Base-by-base conservation (phyloP, 345 rosid species). In the Lumnitzera littorea region DNA sequence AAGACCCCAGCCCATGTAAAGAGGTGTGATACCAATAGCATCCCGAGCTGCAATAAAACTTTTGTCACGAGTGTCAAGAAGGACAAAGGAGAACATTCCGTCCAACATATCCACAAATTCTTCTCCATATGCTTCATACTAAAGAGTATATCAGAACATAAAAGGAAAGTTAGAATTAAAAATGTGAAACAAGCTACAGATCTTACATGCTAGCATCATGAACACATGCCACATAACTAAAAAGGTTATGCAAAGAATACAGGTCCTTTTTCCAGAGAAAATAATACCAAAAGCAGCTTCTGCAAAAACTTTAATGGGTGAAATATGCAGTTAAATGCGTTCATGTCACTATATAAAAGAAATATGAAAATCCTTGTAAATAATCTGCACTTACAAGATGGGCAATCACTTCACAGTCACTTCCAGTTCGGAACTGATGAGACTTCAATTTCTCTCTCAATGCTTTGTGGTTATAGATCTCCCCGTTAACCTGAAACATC, bases 21-120 rank as follows among this genome's bases (percentile, higher is more conserved):
- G 92, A 36, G 99, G 79, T 61, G 99, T 94, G 66, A 94, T 87
- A 25, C 99, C 99, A 46, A 90, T 68, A 55, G 96, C 99, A 62
- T 94, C 99, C 15, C 99, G 96, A 8, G 97, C 97, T 64, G 75
- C 99, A 61, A 94, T 83, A 78, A 79, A 94, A 62, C 91, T 90
- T 62, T 83, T 88, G 66, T 90, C 92, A 1, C 92, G 79, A 8
- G 92, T 88, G 65, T 94, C 95, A 64, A 88, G 65, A 70, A 94
- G 78, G 74, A 94, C 99, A 66, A 94, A 94, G 13, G 97, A 94
- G 73, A 94, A 94, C 73, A 94, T 82, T 41, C 99, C 97, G 65
- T 94, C 99, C 84, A 94, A 67, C 99, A 90, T 88, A 56, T 77
- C 86, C 71, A 86, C 85, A 60, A 94, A 94, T 46, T 79, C 75